Conservation (phyloP, 2,329 filamentous ascomycete genomes). For the Aspergillus fructus region DNA sequence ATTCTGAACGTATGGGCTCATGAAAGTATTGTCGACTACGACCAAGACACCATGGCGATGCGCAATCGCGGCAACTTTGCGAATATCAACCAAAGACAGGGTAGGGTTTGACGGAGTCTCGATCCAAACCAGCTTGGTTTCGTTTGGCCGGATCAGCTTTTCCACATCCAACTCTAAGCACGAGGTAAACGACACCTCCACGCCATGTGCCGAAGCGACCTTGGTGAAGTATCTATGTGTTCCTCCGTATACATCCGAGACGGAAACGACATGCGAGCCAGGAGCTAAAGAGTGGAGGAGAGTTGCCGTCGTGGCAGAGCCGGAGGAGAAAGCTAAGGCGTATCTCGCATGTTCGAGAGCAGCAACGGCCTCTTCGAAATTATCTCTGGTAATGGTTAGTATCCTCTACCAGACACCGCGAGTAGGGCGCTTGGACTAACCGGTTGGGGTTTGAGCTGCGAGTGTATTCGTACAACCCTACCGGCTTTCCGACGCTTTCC, state of each 20-base stretch:
- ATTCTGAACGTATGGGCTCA: conserved; percentile 95
- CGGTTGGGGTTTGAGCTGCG: conserved; percentile 91
- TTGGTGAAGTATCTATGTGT: conserved; percentile 99
- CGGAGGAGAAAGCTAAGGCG: conserved; percentile 90
- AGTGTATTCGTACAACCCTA: conserved; percentile 90
- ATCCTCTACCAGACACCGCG: neutral
- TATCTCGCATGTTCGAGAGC: conserved; percentile 90
- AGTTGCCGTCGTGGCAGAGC: conserved; percentile 87
- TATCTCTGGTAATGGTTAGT: conserved; percentile 56
- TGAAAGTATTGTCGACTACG: conserved; percentile 99
- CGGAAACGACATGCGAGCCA: conserved; percentile 91
- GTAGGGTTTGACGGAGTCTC: conserved; percentile 95
- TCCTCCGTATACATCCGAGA: conserved; percentile 96
- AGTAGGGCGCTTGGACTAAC: conserved; percentile 32
- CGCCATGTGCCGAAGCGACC: conserved; percentile 90
- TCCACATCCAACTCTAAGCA: conserved; percentile 86
- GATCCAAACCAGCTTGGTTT: conserved; percentile 97
- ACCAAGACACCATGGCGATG: conserved; percentile 88
- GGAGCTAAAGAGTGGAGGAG: conserved; percentile 90
- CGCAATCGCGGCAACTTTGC: conserved; percentile 76
- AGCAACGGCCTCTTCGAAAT: conserved; percentile 90
- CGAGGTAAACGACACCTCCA: conserved; percentile 91
- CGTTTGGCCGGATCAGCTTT: conserved; percentile 72
- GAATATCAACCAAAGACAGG: conserved; percentile 86
- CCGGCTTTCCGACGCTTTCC: conserved; percentile 77